Conservation (phyloP, 2,329 filamentous ascomycete species). For the Ilyonectria sp. region DNA sequence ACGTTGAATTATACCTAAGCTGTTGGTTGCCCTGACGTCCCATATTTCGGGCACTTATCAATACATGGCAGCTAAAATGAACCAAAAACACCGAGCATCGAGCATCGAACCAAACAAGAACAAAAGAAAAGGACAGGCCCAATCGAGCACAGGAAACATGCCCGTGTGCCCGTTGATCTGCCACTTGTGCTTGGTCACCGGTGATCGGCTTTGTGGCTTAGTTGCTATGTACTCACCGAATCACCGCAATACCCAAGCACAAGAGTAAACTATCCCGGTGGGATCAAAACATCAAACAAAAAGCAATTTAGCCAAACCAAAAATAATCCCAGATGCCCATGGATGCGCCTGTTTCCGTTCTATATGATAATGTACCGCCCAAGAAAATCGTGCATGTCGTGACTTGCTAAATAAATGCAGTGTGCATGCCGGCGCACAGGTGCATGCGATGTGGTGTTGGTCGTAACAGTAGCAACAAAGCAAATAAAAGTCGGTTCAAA, state of each 20-base stretch:
- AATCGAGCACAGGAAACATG: neutral
- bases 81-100: neutral
- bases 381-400: constrained; percentile 34
- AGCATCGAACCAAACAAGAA: neutral
- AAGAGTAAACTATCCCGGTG: neutral
- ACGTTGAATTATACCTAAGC: neutral
- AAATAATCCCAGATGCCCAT: constrained; percentile 3
- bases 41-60: neutral
- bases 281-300: neutral
- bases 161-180: neutral
- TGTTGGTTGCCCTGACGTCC: neutral
- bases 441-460: constrained; percentile 19
- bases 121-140: neutral
- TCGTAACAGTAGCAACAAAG: constrained; percentile 12
- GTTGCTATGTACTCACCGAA: neutral
- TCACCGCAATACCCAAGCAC: neutral
- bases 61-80: neutral
- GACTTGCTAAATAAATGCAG: constrained; percentile 22
- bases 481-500: constrained; percentile 4
- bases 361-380: constrained; percentile 27
- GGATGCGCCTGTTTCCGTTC: constrained; percentile 27
- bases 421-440: constrained; percentile 22
- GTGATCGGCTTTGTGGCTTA: neutral
- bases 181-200: neutral
- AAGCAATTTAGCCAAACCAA: constrained; percentile 1